Conservation (phyloP, 192 early-diverging fungal genomes). For the Mycoemilia scoparia region DNA sequence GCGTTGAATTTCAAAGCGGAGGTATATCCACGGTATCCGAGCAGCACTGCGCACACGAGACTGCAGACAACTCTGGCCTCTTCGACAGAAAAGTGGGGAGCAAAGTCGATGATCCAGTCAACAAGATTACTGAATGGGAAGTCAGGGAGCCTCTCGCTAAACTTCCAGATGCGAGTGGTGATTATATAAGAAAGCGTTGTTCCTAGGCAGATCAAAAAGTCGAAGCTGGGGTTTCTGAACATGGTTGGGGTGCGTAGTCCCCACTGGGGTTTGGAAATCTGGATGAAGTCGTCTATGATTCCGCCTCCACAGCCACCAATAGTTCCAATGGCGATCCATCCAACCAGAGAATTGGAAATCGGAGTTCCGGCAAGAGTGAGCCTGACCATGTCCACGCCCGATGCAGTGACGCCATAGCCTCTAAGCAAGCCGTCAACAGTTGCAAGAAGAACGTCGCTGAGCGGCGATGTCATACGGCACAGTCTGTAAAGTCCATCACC, state of each 20-base stretch:
- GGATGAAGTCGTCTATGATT: constrained; percentile 30
- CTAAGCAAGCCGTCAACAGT: constrained; percentile 26
- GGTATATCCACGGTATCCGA: constrained; percentile 13
- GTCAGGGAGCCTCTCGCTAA: constrained; percentile 14
- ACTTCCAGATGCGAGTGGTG: constrained; percentile 28
- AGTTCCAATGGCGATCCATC: constrained; percentile 26
- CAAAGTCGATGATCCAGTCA: constrained; percentile 11
- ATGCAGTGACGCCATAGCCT: constrained; percentile 30
- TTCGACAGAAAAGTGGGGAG: constrained; percentile 18
- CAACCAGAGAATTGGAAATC: constrained; percentile 24
- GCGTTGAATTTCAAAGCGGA: constrained; percentile 9
- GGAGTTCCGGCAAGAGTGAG: constrained; percentile 19
- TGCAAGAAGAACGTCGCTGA: constrained; percentile 29
- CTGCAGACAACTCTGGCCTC: constrained; percentile 22
- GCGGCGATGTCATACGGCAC: constrained; percentile 14
- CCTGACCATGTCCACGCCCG: constrained; percentile 30
- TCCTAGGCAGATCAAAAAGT: constrained; percentile 24
- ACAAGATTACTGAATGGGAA: constrained; percentile 19
- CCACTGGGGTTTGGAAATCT: constrained; percentile 21
- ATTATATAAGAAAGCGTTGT: constrained; percentile 27
- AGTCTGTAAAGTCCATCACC: constrained; percentile 22
- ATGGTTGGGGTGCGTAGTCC: constrained; percentile 23
- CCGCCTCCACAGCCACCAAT: constrained; percentile 31
- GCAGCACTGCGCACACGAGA: constrained; percentile 23
- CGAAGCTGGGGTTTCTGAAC: constrained; percentile 12